Percentiles rank a stretch among this genome's conserved stretches.
Evolutionary conservation across 2,329 filamentous ascomycete genomes (phyloP).

Genomic region (Aschersonia sp.): DNA sequence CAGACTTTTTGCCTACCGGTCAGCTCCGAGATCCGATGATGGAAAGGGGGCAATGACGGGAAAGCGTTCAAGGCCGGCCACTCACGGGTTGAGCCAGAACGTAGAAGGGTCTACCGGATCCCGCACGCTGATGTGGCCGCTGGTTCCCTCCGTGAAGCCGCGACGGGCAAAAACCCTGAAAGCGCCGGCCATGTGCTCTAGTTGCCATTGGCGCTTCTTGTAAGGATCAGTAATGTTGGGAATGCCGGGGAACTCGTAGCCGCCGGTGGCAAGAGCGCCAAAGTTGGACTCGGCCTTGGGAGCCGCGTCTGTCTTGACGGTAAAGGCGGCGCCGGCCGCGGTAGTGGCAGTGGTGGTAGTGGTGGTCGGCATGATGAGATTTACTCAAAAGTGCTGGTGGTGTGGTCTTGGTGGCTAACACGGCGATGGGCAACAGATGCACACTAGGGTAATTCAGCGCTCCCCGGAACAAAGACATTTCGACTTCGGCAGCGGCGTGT

Average conservation of each 20-base stretch:
- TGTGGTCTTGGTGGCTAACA: too few relatives aligned
- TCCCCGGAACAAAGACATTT: too few relatives aligned
- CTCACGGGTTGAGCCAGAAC: constrained; percentile 15
- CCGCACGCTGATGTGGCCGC: constrained; percentile 29
- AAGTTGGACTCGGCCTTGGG: not conserved
- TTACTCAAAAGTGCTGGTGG: too few relatives aligned
- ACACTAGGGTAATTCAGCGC: too few relatives aligned
- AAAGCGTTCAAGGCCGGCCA: not conserved
- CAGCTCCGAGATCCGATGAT: too few relatives aligned
- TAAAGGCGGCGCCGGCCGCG: not conserved
- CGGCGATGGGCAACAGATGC: too few relatives aligned
- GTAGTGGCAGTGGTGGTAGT: not conserved
- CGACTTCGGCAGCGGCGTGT: too few relatives aligned
- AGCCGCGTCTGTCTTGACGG: not conserved
- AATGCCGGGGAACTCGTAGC: not conserved
- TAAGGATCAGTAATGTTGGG: not conserved
- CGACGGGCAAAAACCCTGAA: constrained; percentile 32
- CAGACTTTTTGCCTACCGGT: not conserved
- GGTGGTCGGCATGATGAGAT: not conserved
- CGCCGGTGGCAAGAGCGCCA: not conserved
- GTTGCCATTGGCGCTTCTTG: constrained; percentile 12
- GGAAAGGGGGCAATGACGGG: not conserved
- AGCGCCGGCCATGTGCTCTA: constrained; percentile 26
- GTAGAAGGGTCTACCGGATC: constrained; percentile 18
- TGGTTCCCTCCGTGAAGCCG: constrained; percentile 29